phyloP scores from a whole-genome alignment of 306 rosid species.

The Trifolium subterraneum region DNA sequence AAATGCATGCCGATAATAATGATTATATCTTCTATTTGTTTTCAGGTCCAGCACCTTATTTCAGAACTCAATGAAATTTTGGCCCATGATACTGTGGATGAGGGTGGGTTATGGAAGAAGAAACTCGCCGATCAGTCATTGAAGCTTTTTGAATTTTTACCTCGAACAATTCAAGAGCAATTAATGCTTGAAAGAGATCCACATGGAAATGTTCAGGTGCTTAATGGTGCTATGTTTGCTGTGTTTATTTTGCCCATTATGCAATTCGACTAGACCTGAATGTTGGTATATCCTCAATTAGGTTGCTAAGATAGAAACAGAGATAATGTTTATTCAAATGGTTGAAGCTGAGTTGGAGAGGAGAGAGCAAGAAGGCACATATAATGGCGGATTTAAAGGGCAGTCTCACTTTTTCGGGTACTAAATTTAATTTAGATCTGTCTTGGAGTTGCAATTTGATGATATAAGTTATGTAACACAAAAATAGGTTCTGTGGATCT shows the following conservation, averaged over 20 bases:
- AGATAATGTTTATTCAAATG: conserved; percentile 99
- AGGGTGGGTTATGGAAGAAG: conserved; percentile 85
- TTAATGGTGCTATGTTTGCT: conserved; percentile 35
- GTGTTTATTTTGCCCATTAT: conserved; percentile 36
- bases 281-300: conserved; percentile 44
- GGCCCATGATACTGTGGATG: conserved; percentile 79
- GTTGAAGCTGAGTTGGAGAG: conserved; percentile 94
- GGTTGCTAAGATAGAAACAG: conserved; percentile 99
- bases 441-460: conserved; percentile 31
- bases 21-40: conserved; percentile 23
- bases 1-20: conserved; percentile 8
- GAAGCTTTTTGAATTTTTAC: conserved; percentile 86
- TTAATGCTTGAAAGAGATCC: conserved; percentile 99
- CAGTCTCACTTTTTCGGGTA: conserved; percentile 99
- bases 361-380: conserved; percentile 79
- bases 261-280: conserved; percentile 21
- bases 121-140: conserved; percentile 81
- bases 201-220: conserved; percentile 99
- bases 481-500: background rate
- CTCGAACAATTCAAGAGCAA: conserved; percentile 92
- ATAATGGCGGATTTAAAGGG: conserved; percentile 68
- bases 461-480: conserved; percentile 5
- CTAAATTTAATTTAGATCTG: conserved; percentile 30
- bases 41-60: conserved; percentile 90
- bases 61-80: conserved; percentile 95